Conservation (phyloP, 1,284 basidiomycete genomes). For the Erythrobasidium hasegawianum region DNA sequence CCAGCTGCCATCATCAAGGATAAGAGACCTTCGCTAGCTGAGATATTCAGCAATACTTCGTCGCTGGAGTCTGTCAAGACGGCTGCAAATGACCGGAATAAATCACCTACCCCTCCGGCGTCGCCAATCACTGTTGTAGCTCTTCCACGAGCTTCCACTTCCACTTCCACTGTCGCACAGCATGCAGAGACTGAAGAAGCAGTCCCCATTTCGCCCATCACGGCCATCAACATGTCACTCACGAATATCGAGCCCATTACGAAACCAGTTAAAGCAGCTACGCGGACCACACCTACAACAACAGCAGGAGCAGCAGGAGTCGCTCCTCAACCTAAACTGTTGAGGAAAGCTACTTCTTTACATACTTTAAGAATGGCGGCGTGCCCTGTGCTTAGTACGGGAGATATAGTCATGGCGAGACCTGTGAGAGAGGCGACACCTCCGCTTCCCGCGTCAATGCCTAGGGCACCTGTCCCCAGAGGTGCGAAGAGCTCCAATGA, state of each 20-base stretch:
- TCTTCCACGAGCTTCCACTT: conserved; percentile 7
- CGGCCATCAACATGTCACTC: no score
- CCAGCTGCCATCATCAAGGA: no score
- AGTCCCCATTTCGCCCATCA: no score
- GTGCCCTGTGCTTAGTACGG: conserved; percentile 13
- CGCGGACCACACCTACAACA: neutral
- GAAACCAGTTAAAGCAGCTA: neutral
- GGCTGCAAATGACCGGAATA: neutral
- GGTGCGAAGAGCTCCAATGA: neutral
- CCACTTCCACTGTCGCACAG: no score
- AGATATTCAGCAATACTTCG: no score
- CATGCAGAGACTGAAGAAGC: no score
- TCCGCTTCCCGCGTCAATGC: neutral
- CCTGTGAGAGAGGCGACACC: neutral
- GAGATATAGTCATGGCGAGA: neutral
- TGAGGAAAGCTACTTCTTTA: conserved; percentile 24
- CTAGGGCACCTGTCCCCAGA: conserved; percentile 7
- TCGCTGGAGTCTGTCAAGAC: no score
- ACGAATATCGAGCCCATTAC: no score
- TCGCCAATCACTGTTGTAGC: neutral
- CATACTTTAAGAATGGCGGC: conserved; percentile 28
- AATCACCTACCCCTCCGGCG: conserved; percentile 4
- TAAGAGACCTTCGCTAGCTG: no score
- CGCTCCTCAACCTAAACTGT: conserved; percentile 19
- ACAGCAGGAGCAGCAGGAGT: no score